Conservation (phyloP, 2,329 filamentous ascomycete species). For the Raffaelea albimanens region DNA sequence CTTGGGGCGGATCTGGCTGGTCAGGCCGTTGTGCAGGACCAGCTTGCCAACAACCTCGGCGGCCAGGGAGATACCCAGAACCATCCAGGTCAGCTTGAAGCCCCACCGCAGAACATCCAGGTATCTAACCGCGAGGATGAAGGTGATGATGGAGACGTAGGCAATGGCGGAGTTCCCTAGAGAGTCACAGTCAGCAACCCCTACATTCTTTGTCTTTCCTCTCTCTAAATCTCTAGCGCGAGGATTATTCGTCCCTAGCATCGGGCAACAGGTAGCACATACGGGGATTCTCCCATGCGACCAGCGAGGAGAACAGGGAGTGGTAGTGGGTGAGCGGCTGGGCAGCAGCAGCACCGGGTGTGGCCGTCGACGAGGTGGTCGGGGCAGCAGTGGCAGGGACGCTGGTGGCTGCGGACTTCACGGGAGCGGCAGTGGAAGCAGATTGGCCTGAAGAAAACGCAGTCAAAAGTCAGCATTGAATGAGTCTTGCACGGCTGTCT, state of each 20-base stretch:
- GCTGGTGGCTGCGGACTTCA: slow-evolving; percentile 36
- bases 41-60: slow-evolving; percentile 54
- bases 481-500: no score
- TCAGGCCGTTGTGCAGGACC: slow-evolving; percentile 50
- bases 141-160: slow-evolving; percentile 45
- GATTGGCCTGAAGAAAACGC: no score
- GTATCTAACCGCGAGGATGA: slow-evolving; percentile 57
- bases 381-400: slow-evolving; percentile 51
- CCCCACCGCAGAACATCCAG: slow-evolving; percentile 56
- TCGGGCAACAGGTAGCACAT: slow-evolving; percentile 27
- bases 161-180: slow-evolving; percentile 56
- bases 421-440: no score
- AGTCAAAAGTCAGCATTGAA: no score
- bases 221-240: no score
- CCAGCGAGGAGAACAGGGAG: slow-evolving; percentile 59
- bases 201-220: not conserved
- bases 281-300: slow-evolving; percentile 63
- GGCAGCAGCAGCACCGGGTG: slow-evolving; percentile 43
- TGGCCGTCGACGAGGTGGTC: slow-evolving; percentile 43
- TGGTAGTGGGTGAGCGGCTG: slow-evolving; percentile 61
- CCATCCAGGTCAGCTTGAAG: slow-evolving; percentile 57
- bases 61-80: slow-evolving; percentile 48
- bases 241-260: no score
- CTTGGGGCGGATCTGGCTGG: slow-evolving; percentile 56
- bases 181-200: not conserved